Evolutionary conservation across 768 basidiomycete species (phyloP), one percentile per base, ranked within the genome.

Genomic region (Kwoniella botswanensis): DNA sequence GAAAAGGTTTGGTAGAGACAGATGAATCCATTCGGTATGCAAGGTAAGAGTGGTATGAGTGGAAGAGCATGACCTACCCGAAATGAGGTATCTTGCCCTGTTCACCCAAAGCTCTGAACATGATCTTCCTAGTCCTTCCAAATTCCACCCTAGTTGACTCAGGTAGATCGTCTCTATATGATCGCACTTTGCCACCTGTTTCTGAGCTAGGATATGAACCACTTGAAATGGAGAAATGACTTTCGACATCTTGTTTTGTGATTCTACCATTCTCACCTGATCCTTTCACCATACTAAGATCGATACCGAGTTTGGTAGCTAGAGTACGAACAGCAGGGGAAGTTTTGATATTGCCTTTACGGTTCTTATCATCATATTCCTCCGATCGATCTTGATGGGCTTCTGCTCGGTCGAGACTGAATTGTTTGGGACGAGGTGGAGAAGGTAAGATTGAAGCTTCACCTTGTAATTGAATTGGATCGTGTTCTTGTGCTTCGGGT

Each of bases 101-200:
- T 44, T 63, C 63, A 7, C 73, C 72, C 68, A 81, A 73, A 15
- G 75, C 76, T 29, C 71, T 70, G 57, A 64, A 81, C 80, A 81
- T 81, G 58, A 78, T 75, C 54, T 79, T 79, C 42, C 80, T 74
- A 9, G 76, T 78, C 52, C 80, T 46, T 29, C 80, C 80, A 74
- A 81, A 77, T 50, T 77, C 74, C 18, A 81, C 76, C 29, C 72
- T 73, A 11, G 72, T 77, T 1, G 24, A 64, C 26, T 73, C 70
- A 17, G 68, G 71, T 46, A 29, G 35, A 41, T 71, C 29, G n/a
- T 22, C 53, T 50, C 71, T 64, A 7, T 50, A 56, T 42, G 18
- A 43, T 12, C 15, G 12, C 57, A 26, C 46, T 18, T 50, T 50
- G 9, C 0, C 35, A 35, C 22, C 22, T 59, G 22, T 6, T 29